Evolutionary conservation across 305 asterid genomes (phyloP).

Genomic region (Solanum aculeatissimum): DNA sequence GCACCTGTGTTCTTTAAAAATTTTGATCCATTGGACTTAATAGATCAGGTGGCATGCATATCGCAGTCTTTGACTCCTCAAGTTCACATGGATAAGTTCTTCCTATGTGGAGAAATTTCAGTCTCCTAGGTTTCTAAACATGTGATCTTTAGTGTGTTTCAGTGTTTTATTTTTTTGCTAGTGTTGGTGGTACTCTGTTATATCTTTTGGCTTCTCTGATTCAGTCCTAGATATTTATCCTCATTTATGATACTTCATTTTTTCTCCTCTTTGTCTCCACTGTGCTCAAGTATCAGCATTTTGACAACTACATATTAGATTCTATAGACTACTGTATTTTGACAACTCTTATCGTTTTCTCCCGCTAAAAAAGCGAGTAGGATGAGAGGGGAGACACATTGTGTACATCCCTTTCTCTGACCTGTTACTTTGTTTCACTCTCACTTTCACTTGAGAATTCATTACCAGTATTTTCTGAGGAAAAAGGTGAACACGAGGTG

Average conservation of each 20-base stretch:
- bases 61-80: not conserved
- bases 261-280: not conserved
- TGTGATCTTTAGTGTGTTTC: not conserved
- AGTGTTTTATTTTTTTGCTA: not conserved
- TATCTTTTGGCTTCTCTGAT: not conserved
- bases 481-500: not conserved
- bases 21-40: not conserved
- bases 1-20: not conserved
- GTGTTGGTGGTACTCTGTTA: not conserved
- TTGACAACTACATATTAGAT: not conserved
- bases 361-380: not conserved
- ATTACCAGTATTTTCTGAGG: not conserved
- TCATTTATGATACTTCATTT: not conserved
- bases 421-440: not conserved
- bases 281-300: not conserved
- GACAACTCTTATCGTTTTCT: not conserved
- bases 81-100: not conserved
- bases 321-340: not conserved
- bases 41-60: not conserved
- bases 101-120: not conserved
- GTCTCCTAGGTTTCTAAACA: not conserved
- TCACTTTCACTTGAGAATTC: not conserved
- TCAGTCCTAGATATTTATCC: not conserved
- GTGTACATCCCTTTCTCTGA: not conserved
- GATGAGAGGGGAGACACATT: not conserved